Conservation (phyloP, 805 yeast species). For the Starmerella floricola region DNA sequence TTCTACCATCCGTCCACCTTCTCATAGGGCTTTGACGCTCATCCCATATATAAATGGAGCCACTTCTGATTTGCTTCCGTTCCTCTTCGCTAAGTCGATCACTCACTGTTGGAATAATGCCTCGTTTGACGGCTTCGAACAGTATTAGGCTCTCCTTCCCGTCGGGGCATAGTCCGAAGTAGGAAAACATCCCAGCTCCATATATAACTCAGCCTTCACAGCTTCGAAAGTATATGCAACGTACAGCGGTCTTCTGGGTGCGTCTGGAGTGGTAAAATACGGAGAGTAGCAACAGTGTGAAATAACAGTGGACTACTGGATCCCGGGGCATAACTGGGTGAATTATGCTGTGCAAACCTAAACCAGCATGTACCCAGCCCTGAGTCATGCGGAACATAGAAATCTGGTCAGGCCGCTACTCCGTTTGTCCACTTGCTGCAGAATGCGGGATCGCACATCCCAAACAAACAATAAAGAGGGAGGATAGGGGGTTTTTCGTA, state of each 20-base stretch:
- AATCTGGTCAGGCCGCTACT: no score
- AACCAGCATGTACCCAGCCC: neutral
- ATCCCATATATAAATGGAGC: conserved; percentile 60
- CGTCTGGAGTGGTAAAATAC: neutral
- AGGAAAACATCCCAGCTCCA: conserved; percentile 39
- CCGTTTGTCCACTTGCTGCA: no score
- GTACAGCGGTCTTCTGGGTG: neutral
- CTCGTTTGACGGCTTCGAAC: conserved; percentile 51
- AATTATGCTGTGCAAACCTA: conserved; percentile 5
- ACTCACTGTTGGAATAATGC: conserved; percentile 45
- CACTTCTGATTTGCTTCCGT: conserved; percentile 41
- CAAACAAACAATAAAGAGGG: no score
- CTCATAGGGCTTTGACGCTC: conserved; percentile 59
- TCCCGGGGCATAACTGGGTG: neutral
- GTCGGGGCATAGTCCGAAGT: conserved; percentile 46
- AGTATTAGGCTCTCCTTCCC: conserved; percentile 52
- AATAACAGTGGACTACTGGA: neutral
- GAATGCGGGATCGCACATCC: no score
- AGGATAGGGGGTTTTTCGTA: no score
- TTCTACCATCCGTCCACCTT: conserved; percentile 68
- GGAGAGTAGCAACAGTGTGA: neutral
- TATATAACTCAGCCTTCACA: neutral
- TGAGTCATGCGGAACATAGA: neutral
- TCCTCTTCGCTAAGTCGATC: conserved; percentile 49
- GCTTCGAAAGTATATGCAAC: no score